Conservation (phyloP, 2,329 filamentous ascomycete species). For the Ceratocystis huliohia region DNA sequence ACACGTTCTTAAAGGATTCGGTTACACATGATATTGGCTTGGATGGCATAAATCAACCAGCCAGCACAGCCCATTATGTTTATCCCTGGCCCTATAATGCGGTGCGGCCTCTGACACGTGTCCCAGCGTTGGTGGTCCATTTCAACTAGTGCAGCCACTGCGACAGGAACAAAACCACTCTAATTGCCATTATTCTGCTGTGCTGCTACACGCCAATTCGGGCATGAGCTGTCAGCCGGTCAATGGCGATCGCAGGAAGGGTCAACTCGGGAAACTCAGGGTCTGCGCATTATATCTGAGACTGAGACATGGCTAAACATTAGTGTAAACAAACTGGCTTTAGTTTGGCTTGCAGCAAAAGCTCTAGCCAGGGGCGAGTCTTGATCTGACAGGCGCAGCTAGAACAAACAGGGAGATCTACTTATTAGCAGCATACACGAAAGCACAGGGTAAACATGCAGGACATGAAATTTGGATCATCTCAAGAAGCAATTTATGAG, state of each 20-base stretch:
- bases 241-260: neutral
- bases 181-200: neutral
- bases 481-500: conserved; percentile 1
- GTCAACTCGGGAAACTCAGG: neutral
- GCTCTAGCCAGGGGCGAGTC: too few species aligned
- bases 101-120: conserved; percentile 3
- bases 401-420: neutral
- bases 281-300: neutral
- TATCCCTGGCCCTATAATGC: neutral
- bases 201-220: neutral
- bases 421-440: neutral
- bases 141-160: neutral
- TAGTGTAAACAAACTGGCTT: neutral
- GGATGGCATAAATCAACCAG: neutral
- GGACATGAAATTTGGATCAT: neutral
- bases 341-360: too few species aligned
- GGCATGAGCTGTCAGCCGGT: too few species aligned
- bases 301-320: neutral
- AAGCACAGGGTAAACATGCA: neutral
- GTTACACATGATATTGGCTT: conserved; percentile 2
- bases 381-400: neutral
- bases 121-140: neutral
- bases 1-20: neutral
- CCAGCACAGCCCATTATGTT: neutral
- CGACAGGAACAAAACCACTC: neutral